Base-by-base conservation (phyloP, 306 rosid species). In the Glycine tomentella region DNA sequence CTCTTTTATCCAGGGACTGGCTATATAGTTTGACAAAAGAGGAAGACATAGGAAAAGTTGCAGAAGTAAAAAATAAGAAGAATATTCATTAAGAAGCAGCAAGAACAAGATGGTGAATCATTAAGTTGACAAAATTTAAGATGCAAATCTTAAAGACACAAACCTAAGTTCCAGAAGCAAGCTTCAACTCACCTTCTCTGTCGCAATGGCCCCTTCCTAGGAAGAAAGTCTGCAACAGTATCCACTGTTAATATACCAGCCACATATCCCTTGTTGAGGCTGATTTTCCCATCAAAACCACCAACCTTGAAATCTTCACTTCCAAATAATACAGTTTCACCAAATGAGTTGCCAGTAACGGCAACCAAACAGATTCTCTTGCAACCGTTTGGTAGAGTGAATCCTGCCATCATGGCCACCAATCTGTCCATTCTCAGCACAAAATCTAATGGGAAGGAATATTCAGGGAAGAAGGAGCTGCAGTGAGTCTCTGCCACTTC, bases 401-500 rank as follows among this genome's bases (percentile, higher is more conserved):
- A 92, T 71, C 99, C 97, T 0, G 93, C 93, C 8, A 93, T 78
- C 98, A 96, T 91, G 36, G 88, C 98, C 51, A 92, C 88, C 83
- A 96, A 76, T 89, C 98, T 90, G 87, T 96, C 97, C 83, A 93
- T 80, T 84, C 98, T 85, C 79, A 96, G 84, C 78, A 96, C 90
- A 70, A 93, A 93, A 79, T 93, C 97, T 72, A 96, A 80, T 10
- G 99, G 99, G 86, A 96, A 96, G 10, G 90, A 80, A 80, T 93
- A 93, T 9, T 86, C 93, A 4, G 97, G 99, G 89, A 91, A 96
- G 92, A 96, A 96, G 42, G 97, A 93, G 88, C 99, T 93, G 94
- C 99, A 96, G 73, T 93, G 99, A 76, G 97, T 96, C 92, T 96
- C 98, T 17, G 98, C 99, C 81, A 96, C 99, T 89, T 92, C 99